A percentile compares a stretch with the other conserved stretches of the same genome.
Conservation (phyloP, 2,329 filamentous ascomycete species). For the Ambrosiella cleistominuta region DNA sequence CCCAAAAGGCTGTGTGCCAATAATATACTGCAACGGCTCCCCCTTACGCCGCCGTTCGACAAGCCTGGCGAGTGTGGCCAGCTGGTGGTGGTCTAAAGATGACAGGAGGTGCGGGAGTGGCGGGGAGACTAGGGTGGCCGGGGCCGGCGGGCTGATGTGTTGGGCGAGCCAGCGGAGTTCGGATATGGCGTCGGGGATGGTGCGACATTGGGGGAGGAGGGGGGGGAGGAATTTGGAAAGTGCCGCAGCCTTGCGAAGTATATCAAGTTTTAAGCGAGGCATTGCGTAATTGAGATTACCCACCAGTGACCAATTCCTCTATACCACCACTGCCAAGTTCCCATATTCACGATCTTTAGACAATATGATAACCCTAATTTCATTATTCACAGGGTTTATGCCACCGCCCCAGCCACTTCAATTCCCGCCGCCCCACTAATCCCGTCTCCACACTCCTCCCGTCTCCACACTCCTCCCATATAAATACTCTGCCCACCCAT, state of each 20-base stretch:
- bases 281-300: not conserved
- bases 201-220: slow-evolving; percentile 46
- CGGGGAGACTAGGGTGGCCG: slow-evolving; percentile 13
- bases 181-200: slow-evolving; percentile 43
- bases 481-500: slow-evolving; percentile 5
- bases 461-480: not conserved
- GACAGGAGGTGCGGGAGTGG: not conserved
- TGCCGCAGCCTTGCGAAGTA: slow-evolving; percentile 35
- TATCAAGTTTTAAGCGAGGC: slow-evolving; percentile 44
- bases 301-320: too few species aligned
- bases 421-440: not conserved
- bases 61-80: not conserved
- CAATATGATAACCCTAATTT: too few species aligned
- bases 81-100: not conserved
- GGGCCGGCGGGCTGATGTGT: slow-evolving; percentile 28
- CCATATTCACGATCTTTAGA: too few species aligned
- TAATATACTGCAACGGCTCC: slow-evolving; percentile 72
- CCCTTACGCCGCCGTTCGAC: slow-evolving; percentile 23
- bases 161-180: slow-evolving; percentile 59
- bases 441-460: not conserved
- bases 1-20: slow-evolving; percentile 81
- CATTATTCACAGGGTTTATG: not conserved
- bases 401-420: not conserved
- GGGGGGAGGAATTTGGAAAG: slow-evolving; percentile 38
- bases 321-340: too few species aligned